Conservation (phyloP, 768 basidiomycete genomes). For the Leccinum sublutescens region DNA sequence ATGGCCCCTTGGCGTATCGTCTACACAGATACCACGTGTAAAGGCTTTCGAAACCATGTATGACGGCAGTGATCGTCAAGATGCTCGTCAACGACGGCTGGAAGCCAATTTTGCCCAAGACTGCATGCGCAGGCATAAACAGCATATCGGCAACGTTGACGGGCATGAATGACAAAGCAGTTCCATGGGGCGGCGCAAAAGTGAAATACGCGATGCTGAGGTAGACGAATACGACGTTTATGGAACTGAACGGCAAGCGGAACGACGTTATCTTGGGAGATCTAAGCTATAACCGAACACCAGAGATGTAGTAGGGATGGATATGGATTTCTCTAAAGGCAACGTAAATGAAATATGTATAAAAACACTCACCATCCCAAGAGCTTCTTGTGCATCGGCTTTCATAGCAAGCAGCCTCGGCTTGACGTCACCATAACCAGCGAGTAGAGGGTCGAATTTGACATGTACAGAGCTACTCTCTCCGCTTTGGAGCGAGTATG, state of each 20-base stretch:
- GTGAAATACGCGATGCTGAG: constrained; percentile 21
- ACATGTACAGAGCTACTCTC: constrained; percentile 48
- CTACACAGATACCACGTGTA: constrained; percentile 33
- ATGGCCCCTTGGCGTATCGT: constrained; percentile 23
- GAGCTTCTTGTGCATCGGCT: constrained; percentile 70
- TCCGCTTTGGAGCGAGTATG: constrained; percentile 54
- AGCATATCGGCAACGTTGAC: constrained; percentile 5
- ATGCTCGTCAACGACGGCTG: constrained; percentile 12
- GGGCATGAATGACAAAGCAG: constrained; percentile 17
- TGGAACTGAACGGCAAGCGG: constrained; percentile 41
- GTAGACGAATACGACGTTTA: constrained; percentile 8
- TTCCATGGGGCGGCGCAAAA: constrained; percentile 20
- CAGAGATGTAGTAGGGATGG: neutral
- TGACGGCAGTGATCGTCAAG: neutral
- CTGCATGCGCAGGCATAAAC: constrained; percentile 22
- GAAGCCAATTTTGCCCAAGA: constrained; percentile 18
- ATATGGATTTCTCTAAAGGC: neutral
- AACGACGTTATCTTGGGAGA: constrained; percentile 62
- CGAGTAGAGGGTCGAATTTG: constrained; percentile 66
- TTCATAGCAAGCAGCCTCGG: constrained; percentile 80
- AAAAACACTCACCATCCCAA: constrained; percentile 64
- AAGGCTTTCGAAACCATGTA: constrained; percentile 27
- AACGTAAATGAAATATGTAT: neutral
- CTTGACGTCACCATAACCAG: constrained; percentile 79
- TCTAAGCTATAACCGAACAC: constrained; percentile 45